Evolutionary conservation across 164 flowering plant genomes (phyloP).

Genomic region (Liquidambar formosana): DNA sequence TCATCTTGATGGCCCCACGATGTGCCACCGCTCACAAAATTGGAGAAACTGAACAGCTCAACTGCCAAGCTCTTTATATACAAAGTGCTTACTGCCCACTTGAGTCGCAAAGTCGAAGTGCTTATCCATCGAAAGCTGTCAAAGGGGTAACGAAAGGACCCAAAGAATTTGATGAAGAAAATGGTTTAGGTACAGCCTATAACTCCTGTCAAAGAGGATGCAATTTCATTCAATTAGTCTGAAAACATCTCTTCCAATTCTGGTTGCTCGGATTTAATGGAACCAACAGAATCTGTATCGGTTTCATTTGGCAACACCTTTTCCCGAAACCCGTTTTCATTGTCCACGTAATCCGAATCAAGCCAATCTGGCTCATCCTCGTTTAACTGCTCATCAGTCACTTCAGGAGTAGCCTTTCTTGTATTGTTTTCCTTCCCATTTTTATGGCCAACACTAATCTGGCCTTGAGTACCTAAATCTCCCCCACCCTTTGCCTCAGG

Average conservation of each 20-base stretch:
- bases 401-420: slow-evolving; percentile 21
- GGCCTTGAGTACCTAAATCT: slow-evolving; percentile 9
- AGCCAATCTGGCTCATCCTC: slow-evolving; percentile 58
- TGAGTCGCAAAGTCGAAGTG: not conserved
- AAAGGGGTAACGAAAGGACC: not conserved
- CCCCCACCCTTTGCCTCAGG: slow-evolving; percentile 33
- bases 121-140: not conserved
- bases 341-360: slow-evolving; percentile 55
- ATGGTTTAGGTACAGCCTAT: slow-evolving; percentile 16
- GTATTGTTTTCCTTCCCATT: slow-evolving; percentile 17
- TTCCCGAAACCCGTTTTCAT: slow-evolving; percentile 17
- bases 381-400: slow-evolving; percentile 28
- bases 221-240: slow-evolving; percentile 34
- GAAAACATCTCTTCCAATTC: slow-evolving; percentile 72
- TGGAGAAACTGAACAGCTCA: not conserved
- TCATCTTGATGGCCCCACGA: not conserved
- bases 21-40: not conserved
- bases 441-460: not conserved
- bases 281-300: slow-evolving; percentile 23
- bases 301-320: slow-evolving; percentile 27
- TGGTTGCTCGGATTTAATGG: slow-evolving; percentile 42
- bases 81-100: not conserved
- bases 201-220: not conserved
- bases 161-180: slow-evolving; percentile 26
- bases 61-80: not conserved